phyloP scores from a whole-genome alignment of 306 rosid genomes.

The Vigna mungo region DNA sequence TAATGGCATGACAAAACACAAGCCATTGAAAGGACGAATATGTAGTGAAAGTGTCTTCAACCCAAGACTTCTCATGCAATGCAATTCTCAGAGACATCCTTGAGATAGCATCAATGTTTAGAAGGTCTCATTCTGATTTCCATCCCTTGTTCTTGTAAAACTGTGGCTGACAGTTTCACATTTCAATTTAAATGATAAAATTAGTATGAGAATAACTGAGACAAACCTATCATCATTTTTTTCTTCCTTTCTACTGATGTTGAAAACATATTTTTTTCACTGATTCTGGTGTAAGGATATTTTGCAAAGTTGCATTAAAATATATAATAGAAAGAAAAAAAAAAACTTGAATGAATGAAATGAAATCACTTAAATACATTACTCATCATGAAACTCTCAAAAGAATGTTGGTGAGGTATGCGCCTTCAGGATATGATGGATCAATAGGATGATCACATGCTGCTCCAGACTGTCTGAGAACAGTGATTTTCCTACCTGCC shows the following conservation, averaged over 20 bases:
- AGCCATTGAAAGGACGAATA: too few relatives aligned
- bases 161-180: too few relatives aligned
- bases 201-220: not conserved
- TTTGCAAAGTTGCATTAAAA: slow-evolving; percentile 18
- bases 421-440: slow-evolving; percentile 90
- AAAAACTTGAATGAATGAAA: slow-evolving; percentile 23
- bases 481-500: slow-evolving; percentile 74
- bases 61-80: not conserved
- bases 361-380: not conserved
- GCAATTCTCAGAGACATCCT: too few relatives aligned
- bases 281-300: not conserved
- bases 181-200: not conserved
- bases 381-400: slow-evolving; percentile 67
- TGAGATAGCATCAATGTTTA: too few relatives aligned
- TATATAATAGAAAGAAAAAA: not conserved
- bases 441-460: slow-evolving; percentile 87
- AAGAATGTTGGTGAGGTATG: slow-evolving; percentile 75
- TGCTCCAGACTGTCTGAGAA: slow-evolving; percentile 76
- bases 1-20: too few relatives aligned
- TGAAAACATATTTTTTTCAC: not conserved
- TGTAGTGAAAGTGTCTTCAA: too few relatives aligned
- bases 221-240: not conserved
- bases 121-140: not conserved
- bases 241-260: slow-evolving; percentile 7
- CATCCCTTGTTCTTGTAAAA: not conserved